Percentiles rank a stretch among this genome's conserved stretches.
Conservation (phyloP, 2,329 filamentous ascomycete species). For the Epichloe scottii region DNA sequence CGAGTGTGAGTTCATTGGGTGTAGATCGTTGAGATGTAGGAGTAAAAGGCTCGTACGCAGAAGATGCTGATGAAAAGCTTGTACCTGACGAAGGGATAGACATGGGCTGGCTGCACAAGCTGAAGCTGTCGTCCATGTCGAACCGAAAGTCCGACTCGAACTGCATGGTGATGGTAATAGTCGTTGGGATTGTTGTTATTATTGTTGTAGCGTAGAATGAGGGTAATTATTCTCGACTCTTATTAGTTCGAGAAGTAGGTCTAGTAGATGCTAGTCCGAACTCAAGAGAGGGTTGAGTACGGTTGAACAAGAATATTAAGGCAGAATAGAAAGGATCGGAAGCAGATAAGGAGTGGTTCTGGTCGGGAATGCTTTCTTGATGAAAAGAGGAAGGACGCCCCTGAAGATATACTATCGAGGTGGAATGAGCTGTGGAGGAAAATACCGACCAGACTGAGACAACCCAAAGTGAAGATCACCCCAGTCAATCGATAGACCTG, state of each 20-base stretch:
- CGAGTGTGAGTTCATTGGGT: constrained; percentile 25
- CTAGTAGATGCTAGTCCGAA: constrained; percentile 1
- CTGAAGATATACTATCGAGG: constrained; percentile 29
- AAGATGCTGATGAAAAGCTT: constrained; percentile 29
- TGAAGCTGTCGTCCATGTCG: constrained; percentile 28
- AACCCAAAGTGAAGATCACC: constrained; percentile 22
- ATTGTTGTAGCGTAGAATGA: not conserved
- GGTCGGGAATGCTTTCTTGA: constrained; percentile 23
- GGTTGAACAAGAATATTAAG: constrained; percentile 4
- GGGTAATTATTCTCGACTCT: constrained; percentile 1
- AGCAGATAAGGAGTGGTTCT: constrained; percentile 12
- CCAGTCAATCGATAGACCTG: constrained; percentile 18
- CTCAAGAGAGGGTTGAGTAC: not conserved
- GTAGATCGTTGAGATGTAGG: constrained; percentile 32
- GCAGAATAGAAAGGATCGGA: constrained; percentile 3
- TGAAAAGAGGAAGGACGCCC: constrained; percentile 21
- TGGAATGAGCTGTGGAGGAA: constrained; percentile 24
- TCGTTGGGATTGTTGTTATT: not conserved
- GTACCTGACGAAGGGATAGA: constrained; percentile 22
- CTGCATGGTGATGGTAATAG: constrained; percentile 20
- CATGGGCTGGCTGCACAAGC: constrained; percentile 23
- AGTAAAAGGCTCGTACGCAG: constrained; percentile 30
- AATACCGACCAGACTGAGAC: constrained; percentile 22
- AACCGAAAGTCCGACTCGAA: constrained; percentile 27
- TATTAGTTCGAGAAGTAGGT: not conserved